A percentile compares a stretch with the other conserved stretches of the same genome.
These are phyloP conservation scores for Curvularia hawaiiensis DNA, from an alignment of 2,329 filamentous ascomycete species.

Conservation along the genomic window DNA sequence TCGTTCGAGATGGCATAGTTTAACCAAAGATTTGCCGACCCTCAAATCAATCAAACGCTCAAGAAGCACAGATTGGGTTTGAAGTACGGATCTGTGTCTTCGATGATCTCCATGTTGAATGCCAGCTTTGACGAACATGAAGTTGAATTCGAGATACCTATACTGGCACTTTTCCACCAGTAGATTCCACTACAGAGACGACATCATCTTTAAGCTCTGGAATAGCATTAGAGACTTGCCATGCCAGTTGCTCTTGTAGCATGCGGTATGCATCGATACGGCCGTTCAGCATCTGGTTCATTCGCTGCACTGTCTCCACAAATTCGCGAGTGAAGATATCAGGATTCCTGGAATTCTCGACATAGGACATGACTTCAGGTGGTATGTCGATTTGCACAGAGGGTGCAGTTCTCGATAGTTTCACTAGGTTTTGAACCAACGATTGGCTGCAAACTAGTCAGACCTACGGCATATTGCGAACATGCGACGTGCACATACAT, in stretches of 20 bases:
- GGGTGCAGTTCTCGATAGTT: constrained; percentile 57
- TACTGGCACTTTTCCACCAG: constrained; percentile 45
- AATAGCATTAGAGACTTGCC: constrained; percentile 63
- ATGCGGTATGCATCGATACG: constrained; percentile 63
- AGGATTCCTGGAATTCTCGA: constrained; percentile 67
- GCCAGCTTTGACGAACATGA: not conserved
- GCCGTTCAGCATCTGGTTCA: constrained; percentile 67
- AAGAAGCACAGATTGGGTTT: not conserved
- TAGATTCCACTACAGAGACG: constrained; percentile 54
- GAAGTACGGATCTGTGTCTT: not conserved
- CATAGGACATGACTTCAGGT: constrained; percentile 66
- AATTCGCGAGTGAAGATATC: constrained; percentile 71
- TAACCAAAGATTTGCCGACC: not conserved
- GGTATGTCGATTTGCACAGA: constrained; percentile 60
- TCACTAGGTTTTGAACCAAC: constrained; percentile 59
- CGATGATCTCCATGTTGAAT: not conserved
- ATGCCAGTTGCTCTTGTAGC: constrained; percentile 63
- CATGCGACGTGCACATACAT: constrained; percentile 50
- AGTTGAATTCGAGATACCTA: not conserved
- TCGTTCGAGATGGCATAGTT: not conserved
- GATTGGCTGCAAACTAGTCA: constrained; percentile 47
- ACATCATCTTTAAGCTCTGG: constrained; percentile 62
- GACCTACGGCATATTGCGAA: not conserved
- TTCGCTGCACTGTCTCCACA: constrained; percentile 66
- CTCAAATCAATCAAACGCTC: too few species aligned